These are phyloP conservation scores for Talaromyces thailandensis DNA, from an alignment of 495 filamentous ascomycete species.

Conservation along the genomic window DNA sequence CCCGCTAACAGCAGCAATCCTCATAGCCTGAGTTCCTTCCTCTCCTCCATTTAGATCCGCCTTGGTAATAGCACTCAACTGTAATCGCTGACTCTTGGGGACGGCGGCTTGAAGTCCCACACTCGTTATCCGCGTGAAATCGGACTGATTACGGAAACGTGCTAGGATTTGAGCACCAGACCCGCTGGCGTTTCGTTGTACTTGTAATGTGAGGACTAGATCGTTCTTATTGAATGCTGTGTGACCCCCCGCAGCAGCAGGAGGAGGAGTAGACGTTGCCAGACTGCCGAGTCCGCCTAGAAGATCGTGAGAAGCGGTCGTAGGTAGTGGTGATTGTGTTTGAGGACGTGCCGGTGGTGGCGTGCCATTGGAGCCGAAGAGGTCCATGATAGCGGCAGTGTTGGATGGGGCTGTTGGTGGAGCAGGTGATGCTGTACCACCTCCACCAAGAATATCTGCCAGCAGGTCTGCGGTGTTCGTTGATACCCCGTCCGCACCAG, in stretches of 20 bases:
- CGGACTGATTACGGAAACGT: constrained; percentile 70
- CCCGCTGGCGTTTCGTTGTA: constrained; percentile 68
- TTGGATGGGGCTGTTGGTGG: constrained; percentile 37
- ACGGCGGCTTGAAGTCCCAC: constrained; percentile 89
- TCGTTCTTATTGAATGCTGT: constrained; percentile 80
- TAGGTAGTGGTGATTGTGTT: constrained; percentile 12
- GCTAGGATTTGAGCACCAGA: constrained; percentile 65
- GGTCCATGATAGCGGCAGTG: constrained; percentile 77
- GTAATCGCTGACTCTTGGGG: constrained; percentile 87
- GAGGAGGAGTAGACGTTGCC: constrained; percentile 29
- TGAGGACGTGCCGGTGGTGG: constrained; percentile 19
- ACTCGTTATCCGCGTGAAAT: constrained; percentile 51
- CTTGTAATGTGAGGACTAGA: constrained; percentile 66
- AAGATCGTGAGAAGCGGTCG: constrained; percentile 39
- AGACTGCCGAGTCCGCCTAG: constrained; percentile 35
- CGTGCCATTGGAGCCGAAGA: constrained; percentile 47
- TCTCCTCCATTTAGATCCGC: constrained; percentile 64
- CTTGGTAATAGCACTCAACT: constrained; percentile 78
- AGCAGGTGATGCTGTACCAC: constrained; percentile 42
- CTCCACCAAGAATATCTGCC: constrained; percentile 65
- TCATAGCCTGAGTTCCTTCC: constrained; percentile 84
- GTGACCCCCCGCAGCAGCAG: constrained; percentile 27
- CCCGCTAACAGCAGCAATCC: constrained; percentile 71
- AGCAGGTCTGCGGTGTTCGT: constrained; percentile 80
- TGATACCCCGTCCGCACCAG: constrained; percentile 45